Percentiles rank a stretch among this genome's conserved stretches.
These are phyloP conservation scores for Choanephora cucurbitarum DNA, from an alignment of 371 early-diverging fungal genomes.

Conservation along the genomic window DNA sequence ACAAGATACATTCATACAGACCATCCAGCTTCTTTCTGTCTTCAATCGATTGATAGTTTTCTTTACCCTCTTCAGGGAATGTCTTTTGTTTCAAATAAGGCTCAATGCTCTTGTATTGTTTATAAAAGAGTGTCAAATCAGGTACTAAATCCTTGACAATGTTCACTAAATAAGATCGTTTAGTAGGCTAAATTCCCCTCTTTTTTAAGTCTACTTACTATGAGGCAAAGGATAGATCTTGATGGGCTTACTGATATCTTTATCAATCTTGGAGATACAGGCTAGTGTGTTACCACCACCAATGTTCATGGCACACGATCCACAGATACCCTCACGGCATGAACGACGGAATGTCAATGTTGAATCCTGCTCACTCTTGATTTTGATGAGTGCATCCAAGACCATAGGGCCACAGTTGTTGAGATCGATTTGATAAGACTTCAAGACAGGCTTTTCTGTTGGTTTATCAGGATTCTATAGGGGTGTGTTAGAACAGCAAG, in stretches of 20 bases:
- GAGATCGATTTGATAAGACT: conserved; percentile 88
- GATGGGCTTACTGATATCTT: conserved; percentile 60
- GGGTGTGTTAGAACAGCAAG: no score
- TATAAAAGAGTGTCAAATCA: conserved; percentile 95
- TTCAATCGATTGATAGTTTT: conserved; percentile 90
- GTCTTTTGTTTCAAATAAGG: conserved; percentile 91
- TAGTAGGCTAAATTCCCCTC: background rate
- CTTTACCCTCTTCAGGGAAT: conserved; percentile 69
- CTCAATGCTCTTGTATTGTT: conserved; percentile 95
- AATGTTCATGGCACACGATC: conserved; percentile 98
- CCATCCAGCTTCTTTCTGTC: conserved; percentile 97
- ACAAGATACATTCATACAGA: conserved; percentile 96
- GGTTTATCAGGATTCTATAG: conserved; percentile 77
- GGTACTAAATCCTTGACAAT: conserved; percentile 87
- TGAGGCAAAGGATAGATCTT: conserved; percentile 97
- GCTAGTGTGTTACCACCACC: conserved; percentile 94
- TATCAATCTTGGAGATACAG: conserved; percentile 86
- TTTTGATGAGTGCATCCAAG: conserved; percentile 92
- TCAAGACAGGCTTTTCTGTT: conserved; percentile 83
- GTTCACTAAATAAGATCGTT: conserved; percentile 55
- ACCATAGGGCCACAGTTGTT: conserved; percentile 94
- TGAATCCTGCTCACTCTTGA: conserved; percentile 94
- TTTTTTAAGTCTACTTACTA: conserved; percentile 55
- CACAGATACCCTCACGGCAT: conserved; percentile 87
- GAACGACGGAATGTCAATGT: conserved; percentile 90